Percentiles rank a stretch among this genome's conserved stretches.
These are phyloP conservation scores for Pisolithus microcarpus DNA, from an alignment of 768 basidiomycete genomes.

Conservation along the genomic window DNA sequence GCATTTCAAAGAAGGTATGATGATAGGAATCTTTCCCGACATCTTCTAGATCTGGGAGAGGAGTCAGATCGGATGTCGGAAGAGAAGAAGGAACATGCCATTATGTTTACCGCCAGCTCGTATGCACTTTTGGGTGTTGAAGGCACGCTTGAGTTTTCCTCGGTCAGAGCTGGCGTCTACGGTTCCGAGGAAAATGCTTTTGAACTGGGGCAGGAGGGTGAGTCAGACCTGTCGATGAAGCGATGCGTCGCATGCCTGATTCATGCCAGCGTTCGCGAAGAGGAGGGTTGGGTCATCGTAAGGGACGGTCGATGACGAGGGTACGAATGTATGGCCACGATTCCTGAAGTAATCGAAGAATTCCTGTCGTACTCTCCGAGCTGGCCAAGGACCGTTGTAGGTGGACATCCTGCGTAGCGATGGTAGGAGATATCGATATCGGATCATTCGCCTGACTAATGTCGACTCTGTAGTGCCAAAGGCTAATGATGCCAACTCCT, in stretches of 20 bases:
- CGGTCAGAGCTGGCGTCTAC: conserved; percentile 93
- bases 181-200: conserved; percentile 95
- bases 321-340: conserved; percentile 80
- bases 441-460: neutral
- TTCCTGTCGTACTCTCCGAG: conserved; percentile 74
- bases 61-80: conserved; percentile 1
- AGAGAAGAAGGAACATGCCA: conserved; percentile 40
- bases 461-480: neutral
- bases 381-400: conserved; percentile 56
- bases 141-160: conserved; percentile 85
- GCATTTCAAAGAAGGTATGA: conserved; percentile 98
- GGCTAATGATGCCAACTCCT: neutral
- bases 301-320: conserved; percentile 88
- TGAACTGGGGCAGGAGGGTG: conserved; percentile 53
- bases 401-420: conserved; percentile 20
- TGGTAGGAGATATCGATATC: conserved; percentile 17
- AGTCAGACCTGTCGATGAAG: conserved; percentile 6
- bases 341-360: conserved; percentile 86
- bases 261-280: conserved; percentile 98
- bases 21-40: conserved; percentile 99
- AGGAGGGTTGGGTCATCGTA: conserved; percentile 97
- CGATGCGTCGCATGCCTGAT: conserved; percentile 49
- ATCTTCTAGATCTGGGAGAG: conserved; percentile 80
- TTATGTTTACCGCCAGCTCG: conserved; percentile 99
- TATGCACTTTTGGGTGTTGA: conserved; percentile 97